These are phyloP conservation scores for Fusarium hostae DNA, from an alignment of 2,329 filamentous ascomycete genomes.

Conservation along the genomic window DNA sequence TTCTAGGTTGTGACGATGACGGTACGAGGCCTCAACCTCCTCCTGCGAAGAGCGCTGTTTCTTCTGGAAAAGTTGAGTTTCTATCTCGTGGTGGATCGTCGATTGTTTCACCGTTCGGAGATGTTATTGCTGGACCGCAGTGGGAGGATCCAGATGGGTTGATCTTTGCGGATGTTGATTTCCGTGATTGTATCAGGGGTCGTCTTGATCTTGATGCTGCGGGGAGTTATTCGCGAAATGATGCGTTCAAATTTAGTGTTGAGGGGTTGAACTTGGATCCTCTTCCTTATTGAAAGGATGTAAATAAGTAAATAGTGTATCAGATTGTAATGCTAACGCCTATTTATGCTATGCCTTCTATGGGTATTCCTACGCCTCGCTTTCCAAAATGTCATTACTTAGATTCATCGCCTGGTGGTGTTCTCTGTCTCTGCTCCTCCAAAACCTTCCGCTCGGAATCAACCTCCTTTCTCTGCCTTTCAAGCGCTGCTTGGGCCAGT, in stretches of 20 bases:
- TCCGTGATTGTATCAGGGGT: constrained; percentile 87
- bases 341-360: constrained; percentile 6
- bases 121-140: constrained; percentile 82
- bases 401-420: constrained; percentile 36
- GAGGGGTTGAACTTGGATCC: constrained; percentile 68
- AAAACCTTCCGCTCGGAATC: constrained; percentile 48
- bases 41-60: not conserved
- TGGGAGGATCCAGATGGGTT: constrained; percentile 82
- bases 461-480: constrained; percentile 50
- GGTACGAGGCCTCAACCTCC: constrained; percentile 23
- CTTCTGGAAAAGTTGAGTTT: constrained; percentile 55
- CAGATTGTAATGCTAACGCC: constrained; percentile 31
- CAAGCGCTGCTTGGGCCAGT: constrained; percentile 65
- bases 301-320: constrained; percentile 7
- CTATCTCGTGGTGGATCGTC: constrained; percentile 81
- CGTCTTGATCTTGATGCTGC: constrained; percentile 85
- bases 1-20: constrained; percentile 52
- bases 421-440: constrained; percentile 45
- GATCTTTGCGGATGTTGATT: constrained; percentile 79
- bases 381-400: constrained; percentile 30
- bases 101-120: constrained; percentile 81
- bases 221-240: constrained; percentile 83
- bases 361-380: constrained; percentile 24
- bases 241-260: constrained; percentile 70
- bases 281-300: constrained; percentile 60